Conservation (phyloP, 148 eudicot species). For the Amaranthus hypochondriacus region DNA sequence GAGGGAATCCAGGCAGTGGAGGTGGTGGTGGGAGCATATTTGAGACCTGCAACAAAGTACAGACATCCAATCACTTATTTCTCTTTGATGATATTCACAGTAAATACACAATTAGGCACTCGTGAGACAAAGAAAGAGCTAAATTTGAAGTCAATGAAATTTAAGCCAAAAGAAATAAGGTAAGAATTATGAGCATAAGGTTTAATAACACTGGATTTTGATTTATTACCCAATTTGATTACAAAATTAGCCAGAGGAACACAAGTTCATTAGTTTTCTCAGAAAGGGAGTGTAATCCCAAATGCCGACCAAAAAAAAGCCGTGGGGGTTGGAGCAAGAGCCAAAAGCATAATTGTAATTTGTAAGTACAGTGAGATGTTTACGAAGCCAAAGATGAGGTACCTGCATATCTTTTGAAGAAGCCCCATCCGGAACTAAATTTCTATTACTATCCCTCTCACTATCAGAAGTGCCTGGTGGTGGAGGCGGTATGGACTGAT, state of each 20-base stretch:
- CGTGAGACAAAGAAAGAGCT: background rate
- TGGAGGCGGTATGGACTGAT: constrained; percentile 55
- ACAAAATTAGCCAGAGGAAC: background rate
- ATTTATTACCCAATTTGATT: background rate
- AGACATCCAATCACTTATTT: background rate
- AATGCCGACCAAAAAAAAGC: background rate
- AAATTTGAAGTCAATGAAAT: background rate
- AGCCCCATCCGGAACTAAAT: constrained; percentile 40
- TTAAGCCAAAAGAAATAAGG: background rate
- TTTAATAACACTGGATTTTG: background rate
- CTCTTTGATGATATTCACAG: background rate
- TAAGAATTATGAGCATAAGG: background rate
- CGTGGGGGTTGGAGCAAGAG: background rate
- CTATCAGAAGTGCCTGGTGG: constrained; percentile 58
- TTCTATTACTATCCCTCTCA: constrained; percentile 42
- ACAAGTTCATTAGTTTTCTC: background rate
- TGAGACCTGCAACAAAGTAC: constrained; percentile 37
- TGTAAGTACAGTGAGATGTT: background rate
- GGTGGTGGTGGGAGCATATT: constrained; percentile 69
- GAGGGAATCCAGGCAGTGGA: constrained; percentile 70
- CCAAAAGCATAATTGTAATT: background rate
- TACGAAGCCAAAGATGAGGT: constrained; percentile 3
- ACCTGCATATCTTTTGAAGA: constrained; percentile 50
- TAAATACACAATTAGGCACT: background rate
- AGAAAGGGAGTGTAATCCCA: background rate